A percentile compares a stretch with the other conserved stretches of the same genome.
Conservation (phyloP, 768 basidiomycete species). For the Hygrocybe punicea region DNA sequence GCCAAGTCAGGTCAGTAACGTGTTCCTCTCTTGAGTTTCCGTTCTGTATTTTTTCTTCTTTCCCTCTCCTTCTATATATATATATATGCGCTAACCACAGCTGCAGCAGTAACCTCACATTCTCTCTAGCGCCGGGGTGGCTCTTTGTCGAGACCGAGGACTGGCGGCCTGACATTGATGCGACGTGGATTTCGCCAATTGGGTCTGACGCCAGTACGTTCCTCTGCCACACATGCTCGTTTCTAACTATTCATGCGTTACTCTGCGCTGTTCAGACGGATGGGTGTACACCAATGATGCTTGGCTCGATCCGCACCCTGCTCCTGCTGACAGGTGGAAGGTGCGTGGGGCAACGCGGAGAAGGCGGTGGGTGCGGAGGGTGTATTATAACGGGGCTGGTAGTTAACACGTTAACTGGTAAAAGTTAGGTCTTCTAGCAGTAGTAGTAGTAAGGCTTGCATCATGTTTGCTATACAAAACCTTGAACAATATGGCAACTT, state of each 20-base stretch:
- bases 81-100: not conserved
- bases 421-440: too few relatives aligned
- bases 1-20: slow-evolving; percentile 59
- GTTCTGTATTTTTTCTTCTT: not conserved
- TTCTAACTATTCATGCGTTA: not conserved
- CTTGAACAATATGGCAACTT: too few relatives aligned
- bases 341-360: slow-evolving; percentile 54
- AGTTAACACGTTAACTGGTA: too few relatives aligned
- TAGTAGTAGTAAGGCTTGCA: too few relatives aligned
- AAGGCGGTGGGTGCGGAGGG: slow-evolving; percentile 65
- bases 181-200: slow-evolving; percentile 48
- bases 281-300: slow-evolving; percentile 82
- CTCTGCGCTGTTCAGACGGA: slow-evolving; percentile 45
- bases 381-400: slow-evolving; percentile 24
- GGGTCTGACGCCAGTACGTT: slow-evolving; percentile 32
- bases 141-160: slow-evolving; percentile 71
- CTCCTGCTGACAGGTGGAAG: slow-evolving; percentile 39
- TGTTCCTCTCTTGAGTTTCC: slow-evolving; percentile 1
- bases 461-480: too few relatives aligned
- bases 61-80: not conserved
- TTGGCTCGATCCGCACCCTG: slow-evolving; percentile 57
- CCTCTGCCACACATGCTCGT: not conserved
- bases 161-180: slow-evolving; percentile 66
- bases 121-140: slow-evolving; percentile 74
- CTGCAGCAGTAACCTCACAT: slow-evolving; percentile 73